Percentiles rank a stretch among this genome's conserved stretches.
phyloP scores from a whole-genome alignment of 805 yeast genomes.

The Tetrapisispora phaffii region DNA sequence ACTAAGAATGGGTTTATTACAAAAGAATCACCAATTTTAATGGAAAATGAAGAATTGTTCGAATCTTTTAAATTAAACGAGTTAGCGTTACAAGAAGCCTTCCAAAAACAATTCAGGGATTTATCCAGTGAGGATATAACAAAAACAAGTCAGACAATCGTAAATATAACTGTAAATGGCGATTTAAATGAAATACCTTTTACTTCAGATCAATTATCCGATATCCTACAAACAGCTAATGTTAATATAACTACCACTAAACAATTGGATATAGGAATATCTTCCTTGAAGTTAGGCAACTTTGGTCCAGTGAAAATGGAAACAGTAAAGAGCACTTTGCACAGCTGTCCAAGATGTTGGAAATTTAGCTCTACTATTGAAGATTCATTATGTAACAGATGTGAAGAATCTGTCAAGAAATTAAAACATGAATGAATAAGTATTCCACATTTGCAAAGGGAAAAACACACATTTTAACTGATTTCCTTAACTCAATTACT shows the following conservation, averaged over 20 bases:
- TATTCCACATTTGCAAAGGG: background rate
- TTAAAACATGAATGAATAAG: background rate
- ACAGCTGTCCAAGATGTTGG: conserved; percentile 95
- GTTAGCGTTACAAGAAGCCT: conserved; percentile 12
- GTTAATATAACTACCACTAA: conserved; percentile 33
- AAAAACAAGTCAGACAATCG: conserved; percentile 27
- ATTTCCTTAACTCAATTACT: too few species aligned
- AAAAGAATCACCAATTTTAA: conserved; percentile 5
- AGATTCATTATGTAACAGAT: conserved; percentile 55
- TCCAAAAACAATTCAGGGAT: conserved; percentile 12
- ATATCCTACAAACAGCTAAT: conserved; percentile 54
- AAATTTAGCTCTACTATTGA: conserved; percentile 47
- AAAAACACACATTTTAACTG: too few species aligned
- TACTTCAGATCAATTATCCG: conserved; percentile 39
- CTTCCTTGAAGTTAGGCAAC: background rate
- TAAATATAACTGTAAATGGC: conserved; percentile 6
- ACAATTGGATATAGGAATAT: background rate
- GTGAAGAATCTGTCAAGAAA: conserved; percentile 29
- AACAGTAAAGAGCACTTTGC: conserved; percentile 21
- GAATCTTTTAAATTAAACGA: conserved; percentile 14
- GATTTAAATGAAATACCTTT: conserved; percentile 6
- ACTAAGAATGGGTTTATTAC: background rate
- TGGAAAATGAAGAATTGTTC: background rate
- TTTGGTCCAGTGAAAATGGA: background rate
- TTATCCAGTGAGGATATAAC: conserved; percentile 14